Base-by-base conservation (phyloP, 305 asterid genomes). In the Fraxinus greggii region DNA sequence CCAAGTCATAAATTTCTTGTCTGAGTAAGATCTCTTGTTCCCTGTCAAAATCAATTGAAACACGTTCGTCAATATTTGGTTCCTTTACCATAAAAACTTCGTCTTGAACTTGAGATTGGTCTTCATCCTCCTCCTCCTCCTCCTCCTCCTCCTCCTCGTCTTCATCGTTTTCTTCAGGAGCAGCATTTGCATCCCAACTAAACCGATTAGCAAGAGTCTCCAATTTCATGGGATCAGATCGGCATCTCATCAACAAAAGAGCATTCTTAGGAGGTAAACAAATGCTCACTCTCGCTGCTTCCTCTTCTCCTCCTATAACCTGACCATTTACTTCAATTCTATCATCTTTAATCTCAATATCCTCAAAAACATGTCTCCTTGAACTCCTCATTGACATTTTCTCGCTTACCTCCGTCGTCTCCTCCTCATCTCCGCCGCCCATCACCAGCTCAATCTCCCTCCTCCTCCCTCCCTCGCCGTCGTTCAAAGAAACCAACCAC, bases 391-490 rank as follows among this genome's bases (percentile, higher is more conserved):
- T 48, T 28, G 84, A 65, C 6, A 15, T 72, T 51, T 84, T 78
- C 45, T 74, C 81, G 26, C 33, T 63, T 63, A 8, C n/a, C 78
- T 77, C 84, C 24, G 61, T 84, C 33, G 82, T 92, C 21, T 76
- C 88, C 51, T 83, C 79, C 28, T 88, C 93, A 13, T 90, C 98
- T 69, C 89, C 96, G 61, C 90, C 97, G 35, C 93, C 97, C 17
- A 95, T 95, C 70, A 95, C 97, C 84, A 94, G 85, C 85, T 95
- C 97, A 78, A 95, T 94, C 86, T 94, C 93, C 85, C 97, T 88
- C 84, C 92, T 88, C 83, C 81, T 88, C 13, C 91, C 94, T 3
- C 92, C 89, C 73, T 89, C 96, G 13, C 88, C 95, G 24, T 91
- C 98, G 21, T 92, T 90, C 72, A 93, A 85, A 1, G 95, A 90